Base-by-base conservation (phyloP, 805 yeast species). In the Candida methanosorbosa region DNA sequence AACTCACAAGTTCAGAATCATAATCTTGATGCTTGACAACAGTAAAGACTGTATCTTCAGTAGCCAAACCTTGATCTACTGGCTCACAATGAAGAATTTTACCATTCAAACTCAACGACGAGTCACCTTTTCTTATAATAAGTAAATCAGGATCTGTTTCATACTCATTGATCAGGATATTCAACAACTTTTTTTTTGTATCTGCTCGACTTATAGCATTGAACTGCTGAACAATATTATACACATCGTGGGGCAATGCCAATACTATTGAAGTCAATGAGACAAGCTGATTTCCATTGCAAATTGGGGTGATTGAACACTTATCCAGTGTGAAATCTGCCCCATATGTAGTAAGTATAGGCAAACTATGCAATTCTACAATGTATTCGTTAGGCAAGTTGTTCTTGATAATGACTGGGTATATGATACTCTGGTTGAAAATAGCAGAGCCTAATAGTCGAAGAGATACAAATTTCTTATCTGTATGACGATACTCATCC, bases 81-180 rank as follows among this genome's bases (percentile, higher is more conserved):
- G 94, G 94, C 44, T 83, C 94, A 50, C 86, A 74, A 18, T 78
- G 66, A 4, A 71, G 45, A 3, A 84, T 67, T 6, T 48, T 46
- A 16, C 81, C 81, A 41, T 68, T 66, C 15, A 74, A 46, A 4
- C 51, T 53, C 15, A 71, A 54, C 2, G 71, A 54, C 7, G 45
- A 33, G 39, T 69, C 74, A 18, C 68, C 71, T 30, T 63, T 68
- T 64, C 56, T 18, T 60, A 56, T 12, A 63, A 55, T 28, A 4
- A 49, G 30, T 5, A 33, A 29, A 14, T 42, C 40, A 2, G 22
- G 5, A 12, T 35, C 51, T 46, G 63, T 46, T 20, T 49, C 49
- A 18, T 57, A 33, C 38, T 58, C 63, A 2, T 52, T 45, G 30
- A 64, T 60, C 7, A 72, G 48, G 4, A 60, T 39, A 8, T 46